Evolutionary conservation across 352 stramenopile genomes (phyloP).

Genomic region (Phytophthora vignae): DNA sequence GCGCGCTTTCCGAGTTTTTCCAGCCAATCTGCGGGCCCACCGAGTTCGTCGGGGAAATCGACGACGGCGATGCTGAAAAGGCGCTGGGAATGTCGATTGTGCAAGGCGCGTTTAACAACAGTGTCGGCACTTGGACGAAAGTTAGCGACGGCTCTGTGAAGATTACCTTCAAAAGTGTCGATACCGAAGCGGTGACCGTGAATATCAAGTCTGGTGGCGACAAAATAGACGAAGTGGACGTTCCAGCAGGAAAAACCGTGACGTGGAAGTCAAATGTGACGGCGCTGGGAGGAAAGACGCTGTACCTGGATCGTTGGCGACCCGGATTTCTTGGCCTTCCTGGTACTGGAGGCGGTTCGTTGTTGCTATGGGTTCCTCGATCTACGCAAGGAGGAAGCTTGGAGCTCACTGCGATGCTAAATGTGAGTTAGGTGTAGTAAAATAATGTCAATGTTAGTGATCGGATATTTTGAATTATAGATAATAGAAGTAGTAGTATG

Average conservation of each 20-base stretch:
- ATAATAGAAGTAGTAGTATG: no score
- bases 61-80: conserved; percentile 36
- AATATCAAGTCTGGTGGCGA: conserved; percentile 38
- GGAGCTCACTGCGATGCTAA: conserved; percentile 19
- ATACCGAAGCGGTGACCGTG: conserved; percentile 34
- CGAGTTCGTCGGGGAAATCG: conserved; percentile 41
- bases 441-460: background rate
- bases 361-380: conserved; percentile 34
- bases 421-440: conserved; percentile 13
- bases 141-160: conserved; percentile 20
- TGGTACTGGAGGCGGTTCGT: conserved; percentile 32
- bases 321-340: conserved; percentile 31
- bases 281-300: conserved; percentile 29
- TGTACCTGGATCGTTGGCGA: conserved; percentile 42
- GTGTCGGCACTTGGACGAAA: conserved; percentile 27
- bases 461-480: background rate
- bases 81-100: conserved; percentile 39
- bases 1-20: conserved; percentile 45
- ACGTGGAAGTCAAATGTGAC: conserved; percentile 25
- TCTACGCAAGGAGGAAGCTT: conserved; percentile 17
- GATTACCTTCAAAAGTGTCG: conserved; percentile 33
- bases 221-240: conserved; percentile 24
- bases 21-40: conserved; percentile 52
- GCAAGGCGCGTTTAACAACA: conserved; percentile 42
- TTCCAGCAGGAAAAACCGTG: conserved; percentile 20